Evolutionary conservation across 2,329 filamentous ascomycete species (phyloP), one percentile per base, ranked within the genome.

Genomic region (Aspergillus ruber): DNA sequence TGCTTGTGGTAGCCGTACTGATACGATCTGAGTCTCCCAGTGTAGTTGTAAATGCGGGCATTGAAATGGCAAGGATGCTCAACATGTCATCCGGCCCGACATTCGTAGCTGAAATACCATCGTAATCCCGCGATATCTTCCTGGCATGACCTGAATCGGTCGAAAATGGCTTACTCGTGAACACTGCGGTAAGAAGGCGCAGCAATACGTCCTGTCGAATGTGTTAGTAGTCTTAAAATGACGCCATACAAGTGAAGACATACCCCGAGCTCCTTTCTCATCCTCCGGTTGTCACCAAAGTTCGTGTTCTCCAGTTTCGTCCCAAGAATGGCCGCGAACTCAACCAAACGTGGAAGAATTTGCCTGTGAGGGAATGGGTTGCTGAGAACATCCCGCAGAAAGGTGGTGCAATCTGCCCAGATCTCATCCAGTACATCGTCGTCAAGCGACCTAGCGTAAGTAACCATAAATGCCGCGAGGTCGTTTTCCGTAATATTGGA

Each of bases 361-460:
- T 96, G 90, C 47, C 93, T 80, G 70, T 98, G 91, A 2, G 93
- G 93, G 60, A 98, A 89, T 1, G 93, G 94, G 61, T 98, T 98
- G 20, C 85, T 83, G 23, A 98, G 76, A 23, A 98, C 80, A 63
- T 98, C 94, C 53, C 84, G 86, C 50, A 97, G 69, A 66, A 98
- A 98, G 0, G 85, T 81, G 60, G 90, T 89, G 65, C 91, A 98
- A 64, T 98, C 91, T 36, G 84, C 79, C 93, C 93, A 98, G 43
- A 98, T 95, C 68, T 98, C 93, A 60, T 98, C 93, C 79, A 96
- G 91, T 13, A 93, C 87, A 72, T 98, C 93, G 60, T 98, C 93
- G 61, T 98, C 93, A 10, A 97, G 76, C 0, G 90, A 93, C 25
- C 81, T 81, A 0, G 90, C 85, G 66, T 98, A 98, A 52, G 93